These are phyloP conservation scores for Arxiozyma slooffiae DNA, from an alignment of 1,139 yeast genomes.

Conservation along the genomic window DNA sequence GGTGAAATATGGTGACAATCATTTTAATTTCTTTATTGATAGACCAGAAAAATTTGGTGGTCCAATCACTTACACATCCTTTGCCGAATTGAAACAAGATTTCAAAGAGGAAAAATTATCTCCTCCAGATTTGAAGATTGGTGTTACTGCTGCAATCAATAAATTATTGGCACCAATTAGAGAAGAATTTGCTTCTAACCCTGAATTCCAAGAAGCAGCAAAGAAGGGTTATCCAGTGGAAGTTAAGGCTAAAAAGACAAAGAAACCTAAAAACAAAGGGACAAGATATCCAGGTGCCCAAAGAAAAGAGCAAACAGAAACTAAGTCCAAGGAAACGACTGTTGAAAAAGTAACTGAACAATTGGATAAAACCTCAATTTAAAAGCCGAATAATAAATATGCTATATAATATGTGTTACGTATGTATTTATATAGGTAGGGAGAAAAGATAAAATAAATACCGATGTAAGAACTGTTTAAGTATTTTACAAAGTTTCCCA, in stretches of 20 bases:
- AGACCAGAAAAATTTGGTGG: constrained; percentile 98
- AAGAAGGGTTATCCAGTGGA: constrained; percentile 78
- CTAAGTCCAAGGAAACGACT: constrained; percentile 8
- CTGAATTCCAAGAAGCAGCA: constrained; percentile 68
- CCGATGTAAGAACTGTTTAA: background rate
- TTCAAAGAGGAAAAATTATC: constrained; percentile 64
- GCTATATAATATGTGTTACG: background rate
- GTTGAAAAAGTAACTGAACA: constrained; percentile 30
- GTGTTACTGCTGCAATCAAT: constrained; percentile 79
- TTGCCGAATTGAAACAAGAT: constrained; percentile 64
- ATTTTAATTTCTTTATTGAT: constrained; percentile 59
- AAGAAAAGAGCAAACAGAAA: constrained; percentile 8
- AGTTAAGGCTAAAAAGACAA: constrained; percentile 54
- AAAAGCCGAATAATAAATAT: constrained; percentile 3
- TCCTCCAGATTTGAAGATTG: constrained; percentile 89
- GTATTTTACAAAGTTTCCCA: constrained; percentile 69
- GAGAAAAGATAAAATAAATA: background rate
- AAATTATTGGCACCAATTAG: constrained; percentile 76
- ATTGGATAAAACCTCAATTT: constrained; percentile 31
- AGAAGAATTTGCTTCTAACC: constrained; percentile 48
- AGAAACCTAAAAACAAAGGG: constrained; percentile 77
- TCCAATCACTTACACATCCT: constrained; percentile 58
- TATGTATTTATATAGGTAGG: background rate
- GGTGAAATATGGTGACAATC: constrained; percentile 47
- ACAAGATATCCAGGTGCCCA: constrained; percentile 64